Percentiles rank a stretch among this genome's conserved stretches.
phyloP scores from a whole-genome alignment of 352 stramenopile genomes.

The Pythium pyrilobum region DNA sequence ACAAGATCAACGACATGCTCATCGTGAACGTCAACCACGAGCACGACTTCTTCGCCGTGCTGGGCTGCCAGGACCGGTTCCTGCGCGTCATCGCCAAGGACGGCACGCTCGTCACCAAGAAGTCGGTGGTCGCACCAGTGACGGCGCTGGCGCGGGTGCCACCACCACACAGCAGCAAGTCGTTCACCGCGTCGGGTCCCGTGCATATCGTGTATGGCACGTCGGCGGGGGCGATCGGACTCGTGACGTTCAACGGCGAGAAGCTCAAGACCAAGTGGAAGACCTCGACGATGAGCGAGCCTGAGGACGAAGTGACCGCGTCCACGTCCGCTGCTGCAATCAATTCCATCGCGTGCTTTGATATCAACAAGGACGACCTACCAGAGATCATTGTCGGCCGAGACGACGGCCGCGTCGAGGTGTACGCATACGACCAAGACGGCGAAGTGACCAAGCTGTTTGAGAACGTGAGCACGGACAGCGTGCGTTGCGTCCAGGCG shows the following conservation, averaged over 20 bases:
- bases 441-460: slow-evolving; percentile 60
- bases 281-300: slow-evolving; percentile 7
- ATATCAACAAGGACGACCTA: slow-evolving; percentile 78
- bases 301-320: slow-evolving; percentile 2
- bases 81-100: slow-evolving; percentile 51
- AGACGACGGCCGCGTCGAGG: slow-evolving; percentile 75
- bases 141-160: slow-evolving; percentile 43
- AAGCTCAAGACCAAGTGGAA: slow-evolving; percentile 62
- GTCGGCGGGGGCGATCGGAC: slow-evolving; percentile 40
- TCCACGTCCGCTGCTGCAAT: slow-evolving; percentile 32
- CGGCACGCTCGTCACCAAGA: slow-evolving; percentile 53
- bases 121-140: slow-evolving; percentile 44
- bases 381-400: slow-evolving; percentile 72
- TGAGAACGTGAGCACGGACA: slow-evolving; percentile 65
- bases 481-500: slow-evolving; percentile 65
- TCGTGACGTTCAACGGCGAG: slow-evolving; percentile 64
- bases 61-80: slow-evolving; percentile 74
- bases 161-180: slow-evolving; percentile 12
- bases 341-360: slow-evolving; percentile 73
- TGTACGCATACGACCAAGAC: slow-evolving; percentile 52
- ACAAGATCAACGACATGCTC: slow-evolving; percentile 78
- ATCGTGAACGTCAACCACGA: slow-evolving; percentile 51
- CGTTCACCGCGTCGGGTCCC: slow-evolving; percentile 11
- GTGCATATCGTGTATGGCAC: slow-evolving; percentile 71
- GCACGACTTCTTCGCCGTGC: slow-evolving; percentile 52